Percentiles rank a stretch among this genome's conserved stretches.
phyloP scores from a whole-genome alignment of 768 basidiomycete genomes.

The Podaxis sp. region DNA sequence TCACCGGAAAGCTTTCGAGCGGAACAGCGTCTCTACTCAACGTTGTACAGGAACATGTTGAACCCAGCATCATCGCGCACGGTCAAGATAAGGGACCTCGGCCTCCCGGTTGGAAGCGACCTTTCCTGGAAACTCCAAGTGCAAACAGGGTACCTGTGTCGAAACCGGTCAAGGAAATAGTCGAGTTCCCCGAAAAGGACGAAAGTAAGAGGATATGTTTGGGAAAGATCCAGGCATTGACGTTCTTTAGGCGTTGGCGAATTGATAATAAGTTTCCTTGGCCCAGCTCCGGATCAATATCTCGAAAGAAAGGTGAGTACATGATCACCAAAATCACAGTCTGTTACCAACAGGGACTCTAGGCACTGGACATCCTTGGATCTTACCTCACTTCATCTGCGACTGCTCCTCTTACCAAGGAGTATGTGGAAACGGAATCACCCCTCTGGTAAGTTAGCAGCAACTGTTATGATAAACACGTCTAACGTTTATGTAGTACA shows the following conservation, averaged over 20 bases:
- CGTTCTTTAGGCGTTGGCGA: constrained; percentile 66
- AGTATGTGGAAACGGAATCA: constrained; percentile 87
- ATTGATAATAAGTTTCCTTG: constrained; percentile 72
- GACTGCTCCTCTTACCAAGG: constrained; percentile 82
- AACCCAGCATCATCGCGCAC: constrained; percentile 78
- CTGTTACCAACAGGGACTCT: constrained; percentile 5
- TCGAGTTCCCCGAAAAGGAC: constrained; percentile 96
- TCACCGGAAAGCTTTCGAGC: constrained; percentile 81
- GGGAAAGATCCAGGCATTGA: constrained; percentile 3
- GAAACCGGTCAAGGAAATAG: constrained; percentile 54
- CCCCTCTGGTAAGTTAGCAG: constrained; percentile 70
- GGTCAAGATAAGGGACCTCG: constrained; percentile 66
- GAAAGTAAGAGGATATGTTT: constrained; percentile 53
- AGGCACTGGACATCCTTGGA: constrained; percentile 86
- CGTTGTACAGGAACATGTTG: constrained; percentile 80
- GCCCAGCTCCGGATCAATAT: constrained; percentile 71
- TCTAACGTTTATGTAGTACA: constrained; percentile 45
- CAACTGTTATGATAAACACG: not conserved
- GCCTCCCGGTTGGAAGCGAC: constrained; percentile 87
- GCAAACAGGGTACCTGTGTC: constrained; percentile 54
- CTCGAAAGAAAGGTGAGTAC: constrained; percentile 63
- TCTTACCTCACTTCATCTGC: constrained; percentile 86
- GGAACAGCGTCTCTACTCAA: constrained; percentile 75
- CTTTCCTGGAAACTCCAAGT: constrained; percentile 88
- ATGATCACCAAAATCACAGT: not conserved